Conservation (phyloP, 179 eudicot species). For the Camellia oleifera region DNA sequence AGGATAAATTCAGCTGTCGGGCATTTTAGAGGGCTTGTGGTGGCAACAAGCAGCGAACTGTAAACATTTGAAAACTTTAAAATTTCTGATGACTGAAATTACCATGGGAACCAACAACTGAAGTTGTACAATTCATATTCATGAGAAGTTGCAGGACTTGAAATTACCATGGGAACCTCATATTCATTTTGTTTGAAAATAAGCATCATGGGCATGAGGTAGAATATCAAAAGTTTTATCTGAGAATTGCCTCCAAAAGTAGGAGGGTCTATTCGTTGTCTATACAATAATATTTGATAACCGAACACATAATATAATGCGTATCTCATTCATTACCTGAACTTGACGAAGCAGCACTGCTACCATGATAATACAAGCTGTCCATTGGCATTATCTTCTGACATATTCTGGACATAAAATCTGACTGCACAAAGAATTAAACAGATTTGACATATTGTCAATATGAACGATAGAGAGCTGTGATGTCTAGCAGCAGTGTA, state of each 20-base stretch:
- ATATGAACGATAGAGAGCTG: background rate
- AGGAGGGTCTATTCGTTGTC: no score
- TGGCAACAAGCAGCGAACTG: no score
- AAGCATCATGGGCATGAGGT: background rate
- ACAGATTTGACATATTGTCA: background rate
- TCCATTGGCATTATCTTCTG: background rate
- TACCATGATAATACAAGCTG: background rate
- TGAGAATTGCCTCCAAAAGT: no score
- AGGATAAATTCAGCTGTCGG: no score
- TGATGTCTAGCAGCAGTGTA: background rate
- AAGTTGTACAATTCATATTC: no score
- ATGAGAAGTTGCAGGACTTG: no score
- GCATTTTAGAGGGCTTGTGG: no score
- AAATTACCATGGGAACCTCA: no score
- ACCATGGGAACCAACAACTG: no score
- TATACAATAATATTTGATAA: background rate
- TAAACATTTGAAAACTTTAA: no score
- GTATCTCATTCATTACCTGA: background rate
- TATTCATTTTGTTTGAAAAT: no score
- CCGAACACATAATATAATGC: background rate
- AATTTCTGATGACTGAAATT: no score
- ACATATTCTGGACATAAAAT: background rate
- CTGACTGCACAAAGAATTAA: background rate
- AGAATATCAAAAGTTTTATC: background rate
- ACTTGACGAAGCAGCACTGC: background rate